phyloP scores from a whole-genome alignment of 192 early-diverging fungal genomes.

The Coemansia sp. region DNA sequence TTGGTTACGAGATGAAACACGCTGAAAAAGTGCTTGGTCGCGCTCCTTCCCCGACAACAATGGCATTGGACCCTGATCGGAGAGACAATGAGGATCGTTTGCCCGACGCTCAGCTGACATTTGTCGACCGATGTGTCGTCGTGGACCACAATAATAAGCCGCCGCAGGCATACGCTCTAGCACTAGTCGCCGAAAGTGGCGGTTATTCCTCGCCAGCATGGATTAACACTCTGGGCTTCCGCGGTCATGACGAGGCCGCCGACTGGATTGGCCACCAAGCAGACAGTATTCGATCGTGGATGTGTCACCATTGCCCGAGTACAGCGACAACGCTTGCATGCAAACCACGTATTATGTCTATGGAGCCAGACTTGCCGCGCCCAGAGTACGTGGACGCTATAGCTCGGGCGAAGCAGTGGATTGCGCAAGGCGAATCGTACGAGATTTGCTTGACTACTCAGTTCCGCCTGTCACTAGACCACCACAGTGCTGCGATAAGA shows the following conservation, averaged over 20 bases:
- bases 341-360: not conserved
- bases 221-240: slow-evolving; percentile 20
- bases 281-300: not conserved
- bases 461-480: slow-evolving; percentile 49
- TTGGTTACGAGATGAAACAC: slow-evolving; percentile 93
- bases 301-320: not conserved
- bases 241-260: slow-evolving; percentile 5
- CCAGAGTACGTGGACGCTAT: slow-evolving; percentile 59
- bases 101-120: slow-evolving; percentile 77
- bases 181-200: slow-evolving; percentile 10
- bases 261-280: slow-evolving; percentile 16
- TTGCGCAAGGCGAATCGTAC: slow-evolving; percentile 89
- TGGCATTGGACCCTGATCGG: not conserved
- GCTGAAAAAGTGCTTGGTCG: slow-evolving; percentile 19
- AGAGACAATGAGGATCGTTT: slow-evolving; percentile 17
- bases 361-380: slow-evolving; percentile 22
- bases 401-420: slow-evolving; percentile 58
- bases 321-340: not conserved
- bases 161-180: slow-evolving; percentile 21
- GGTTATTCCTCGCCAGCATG: slow-evolving; percentile 1
- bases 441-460: slow-evolving; percentile 93
- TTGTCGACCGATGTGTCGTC: slow-evolving; percentile 74
- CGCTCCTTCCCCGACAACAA: no score
- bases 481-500: not conserved
- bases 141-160: slow-evolving; percentile 60